These are phyloP conservation scores for Biancaea sappan DNA, from an alignment of 306 rosid genomes.

Conservation along the genomic window DNA sequence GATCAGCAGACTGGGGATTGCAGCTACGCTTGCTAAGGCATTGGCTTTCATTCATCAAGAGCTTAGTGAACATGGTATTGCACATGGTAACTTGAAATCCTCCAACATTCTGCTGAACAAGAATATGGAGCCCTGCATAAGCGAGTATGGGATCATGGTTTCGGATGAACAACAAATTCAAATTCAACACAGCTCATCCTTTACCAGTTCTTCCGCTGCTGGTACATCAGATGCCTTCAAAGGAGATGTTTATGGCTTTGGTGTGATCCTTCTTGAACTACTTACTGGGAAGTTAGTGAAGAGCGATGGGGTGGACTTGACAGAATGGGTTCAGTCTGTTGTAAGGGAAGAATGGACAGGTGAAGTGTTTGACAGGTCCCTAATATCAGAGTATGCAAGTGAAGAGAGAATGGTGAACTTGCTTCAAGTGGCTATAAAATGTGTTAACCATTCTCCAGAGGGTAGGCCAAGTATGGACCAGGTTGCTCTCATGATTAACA, in stretches of 20 bases:
- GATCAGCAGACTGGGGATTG: slow-evolving; percentile 63
- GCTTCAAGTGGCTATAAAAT: slow-evolving; percentile 80
- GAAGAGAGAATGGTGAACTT: slow-evolving; percentile 82
- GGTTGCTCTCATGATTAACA: slow-evolving; percentile 62
- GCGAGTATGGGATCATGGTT: slow-evolving; percentile 67
- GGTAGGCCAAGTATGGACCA: slow-evolving; percentile 74
- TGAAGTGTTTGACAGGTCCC: slow-evolving; percentile 70
- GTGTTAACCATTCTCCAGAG: slow-evolving; percentile 55
- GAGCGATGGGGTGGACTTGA: slow-evolving; percentile 60
- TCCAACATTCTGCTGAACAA: slow-evolving; percentile 72
- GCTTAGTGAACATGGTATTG: slow-evolving; percentile 55
- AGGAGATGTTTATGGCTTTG: slow-evolving; percentile 71
- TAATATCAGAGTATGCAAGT: slow-evolving; percentile 62
- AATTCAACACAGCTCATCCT: slow-evolving; percentile 28
- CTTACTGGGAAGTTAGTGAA: slow-evolving; percentile 76
- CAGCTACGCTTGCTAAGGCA: slow-evolving; percentile 60
- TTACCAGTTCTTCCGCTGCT: slow-evolving; percentile 5
- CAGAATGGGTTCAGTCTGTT: slow-evolving; percentile 77
- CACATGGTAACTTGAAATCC: slow-evolving; percentile 79
- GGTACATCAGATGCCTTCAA: slow-evolving; percentile 37
- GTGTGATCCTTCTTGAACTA: slow-evolving; percentile 79
- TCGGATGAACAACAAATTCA: slow-evolving; percentile 22
- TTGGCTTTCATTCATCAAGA: slow-evolving; percentile 73
- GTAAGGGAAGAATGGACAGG: slow-evolving; percentile 87
- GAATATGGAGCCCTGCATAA: slow-evolving; percentile 73